Base-by-base conservation (phyloP, 805 yeast species). In the Pichia gijzeniarum region DNA sequence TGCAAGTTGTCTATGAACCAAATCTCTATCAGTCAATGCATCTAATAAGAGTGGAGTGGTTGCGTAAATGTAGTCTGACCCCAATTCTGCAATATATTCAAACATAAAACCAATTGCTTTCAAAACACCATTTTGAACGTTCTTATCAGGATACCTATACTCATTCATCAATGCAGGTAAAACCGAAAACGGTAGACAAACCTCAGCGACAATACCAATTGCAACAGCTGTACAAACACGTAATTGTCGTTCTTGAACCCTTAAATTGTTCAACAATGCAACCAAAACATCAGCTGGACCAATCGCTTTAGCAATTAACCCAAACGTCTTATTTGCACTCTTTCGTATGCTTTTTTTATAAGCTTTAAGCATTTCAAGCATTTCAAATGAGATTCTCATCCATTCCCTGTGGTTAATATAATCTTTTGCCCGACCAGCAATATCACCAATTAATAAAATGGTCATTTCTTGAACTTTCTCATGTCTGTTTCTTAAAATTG, bases 171-270 rank as follows among this genome's bases (percentile, higher is more conserved):
- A 68, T 0, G 96, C 95, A 0, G 99, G 99, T 8, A 93, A 63
- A 0, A 91, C 95, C 0, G 97, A 87, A 64, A 85, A 93, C 0
- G 98, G 96, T 0, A 87, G 78, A 63, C 98, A 93, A 0, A 85
- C 80, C 48, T 90, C 93, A 0, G 98, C 98, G 8, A 93, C 95
- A 54, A 93, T 89, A 32, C 95, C 99, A 53, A 93, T 86, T 0
- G 99, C 99, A 35, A 93, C 97, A 5, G 99, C 96, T 0, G 98
- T 88, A 62, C 96, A 91, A 8, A 93, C 96, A 59, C 99, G 82
- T 35, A 87, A 72, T 65, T 93, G 99, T 59, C 99, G 85, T 60
- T 93, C 98, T 60, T 91, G 98, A 7, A 90, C 95, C 48, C 86
- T 75, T 53, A 93, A 69, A 55, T 91, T 91, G 55, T 85, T 87